These are phyloP conservation scores for Batkoa obscura DNA, from an alignment of 371 early-diverging fungal species.

Conservation along the genomic window DNA sequence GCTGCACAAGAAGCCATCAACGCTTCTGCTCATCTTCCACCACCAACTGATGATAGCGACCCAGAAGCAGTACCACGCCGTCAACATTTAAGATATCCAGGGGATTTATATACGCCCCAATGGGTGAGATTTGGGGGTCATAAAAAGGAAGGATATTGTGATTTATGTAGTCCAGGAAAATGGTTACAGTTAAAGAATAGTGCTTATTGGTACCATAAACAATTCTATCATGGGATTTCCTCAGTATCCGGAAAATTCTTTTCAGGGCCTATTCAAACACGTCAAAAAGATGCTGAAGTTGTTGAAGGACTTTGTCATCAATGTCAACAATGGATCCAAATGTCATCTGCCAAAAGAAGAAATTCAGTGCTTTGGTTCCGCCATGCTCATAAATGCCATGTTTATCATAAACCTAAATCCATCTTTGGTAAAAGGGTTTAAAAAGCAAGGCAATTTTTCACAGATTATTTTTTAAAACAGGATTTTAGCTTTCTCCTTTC, in stretches of 20 bases:
- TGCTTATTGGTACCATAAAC: slow-evolving; percentile 89
- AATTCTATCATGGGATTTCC: slow-evolving; percentile 83
- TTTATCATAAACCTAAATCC: slow-evolving; percentile 57
- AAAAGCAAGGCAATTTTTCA: no score
- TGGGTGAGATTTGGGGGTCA: slow-evolving; percentile 69
- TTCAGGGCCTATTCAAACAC: slow-evolving; percentile 46
- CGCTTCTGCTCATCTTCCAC: neutral
- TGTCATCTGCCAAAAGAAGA: slow-evolving; percentile 54
- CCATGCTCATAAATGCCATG: slow-evolving; percentile 85
- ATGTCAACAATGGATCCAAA: slow-evolving; percentile 66
- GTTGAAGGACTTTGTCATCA: slow-evolving; percentile 79
- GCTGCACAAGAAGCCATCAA: neutral
- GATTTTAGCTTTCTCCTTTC: no score
- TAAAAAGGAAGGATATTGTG: slow-evolving; percentile 74
- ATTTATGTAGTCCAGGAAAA: slow-evolving; percentile 63
- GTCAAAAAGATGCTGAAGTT: slow-evolving; percentile 35
- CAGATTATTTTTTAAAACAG: no score
- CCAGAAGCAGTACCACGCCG: slow-evolving; percentile 20
- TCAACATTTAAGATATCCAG: slow-evolving; percentile 47
- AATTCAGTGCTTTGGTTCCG: slow-evolving; percentile 74
- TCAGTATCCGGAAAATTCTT: slow-evolving; percentile 69
- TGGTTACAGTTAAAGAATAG: slow-evolving; percentile 87
- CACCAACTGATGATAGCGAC: neutral
- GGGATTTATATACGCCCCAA: slow-evolving; percentile 72
- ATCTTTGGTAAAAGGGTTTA: no score